Percentiles rank a stretch among this genome's conserved stretches.
These are phyloP conservation scores for Rhododendron griersonianum DNA, from an alignment of 148 eudicot genomes.

Conservation along the genomic window DNA sequence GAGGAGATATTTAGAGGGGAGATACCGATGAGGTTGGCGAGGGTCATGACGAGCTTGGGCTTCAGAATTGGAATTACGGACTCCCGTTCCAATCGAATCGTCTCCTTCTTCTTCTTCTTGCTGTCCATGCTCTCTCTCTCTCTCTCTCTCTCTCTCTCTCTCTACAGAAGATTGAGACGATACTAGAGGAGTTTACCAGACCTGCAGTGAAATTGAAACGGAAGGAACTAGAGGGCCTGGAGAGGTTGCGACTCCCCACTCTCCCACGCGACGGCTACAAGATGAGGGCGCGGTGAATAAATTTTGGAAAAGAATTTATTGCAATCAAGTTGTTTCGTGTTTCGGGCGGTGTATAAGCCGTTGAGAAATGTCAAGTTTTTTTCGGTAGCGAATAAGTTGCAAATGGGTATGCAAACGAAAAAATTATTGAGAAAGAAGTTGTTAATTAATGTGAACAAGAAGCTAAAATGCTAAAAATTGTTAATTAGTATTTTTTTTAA, in stretches of 20 bases:
- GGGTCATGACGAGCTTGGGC: slow-evolving; percentile 56
- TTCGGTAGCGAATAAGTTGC: too few relatives aligned
- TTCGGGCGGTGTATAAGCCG: too few relatives aligned
- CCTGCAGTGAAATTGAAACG: background rate
- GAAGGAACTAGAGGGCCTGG: background rate
- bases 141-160: background rate
- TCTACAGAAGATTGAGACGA: background rate
- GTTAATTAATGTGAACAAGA: too few relatives aligned
- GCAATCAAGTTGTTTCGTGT: too few relatives aligned
- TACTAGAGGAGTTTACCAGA: background rate
- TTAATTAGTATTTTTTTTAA: too few relatives aligned
- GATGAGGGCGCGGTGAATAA: too few relatives aligned
- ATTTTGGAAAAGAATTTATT: too few relatives aligned
- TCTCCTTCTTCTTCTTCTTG: slow-evolving; percentile 34
- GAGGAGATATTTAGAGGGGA: background rate
- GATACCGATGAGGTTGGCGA: slow-evolving; percentile 72
- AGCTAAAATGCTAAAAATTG: too few relatives aligned
- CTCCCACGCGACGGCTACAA: too few relatives aligned
- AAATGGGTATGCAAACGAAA: accelerated
- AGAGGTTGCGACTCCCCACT: background rate
- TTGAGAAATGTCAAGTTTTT: too few relatives aligned
- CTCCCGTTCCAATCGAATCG: slow-evolving; percentile 72
- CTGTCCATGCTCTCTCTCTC: background rate
- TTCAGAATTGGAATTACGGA: slow-evolving; percentile 76
- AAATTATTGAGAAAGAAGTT: accelerated